Conservation (phyloP, 148 eudicot species). For the Fagopyrum homotropicum region DNA sequence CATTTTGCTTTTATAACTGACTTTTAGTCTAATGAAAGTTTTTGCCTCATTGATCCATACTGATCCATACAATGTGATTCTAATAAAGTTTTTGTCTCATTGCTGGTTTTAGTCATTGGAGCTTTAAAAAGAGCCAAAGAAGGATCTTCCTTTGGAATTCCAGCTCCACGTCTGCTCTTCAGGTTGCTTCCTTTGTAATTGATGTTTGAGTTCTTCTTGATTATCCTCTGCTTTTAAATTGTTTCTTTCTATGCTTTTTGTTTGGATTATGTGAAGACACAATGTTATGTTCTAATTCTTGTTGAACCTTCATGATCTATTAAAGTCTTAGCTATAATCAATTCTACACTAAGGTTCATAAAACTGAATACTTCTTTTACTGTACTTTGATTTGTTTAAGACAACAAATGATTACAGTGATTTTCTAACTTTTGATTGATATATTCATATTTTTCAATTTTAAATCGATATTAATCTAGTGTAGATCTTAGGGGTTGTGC, state of each 20-base stretch:
- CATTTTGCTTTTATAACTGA: too few relatives aligned
- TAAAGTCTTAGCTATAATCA: too few relatives aligned
- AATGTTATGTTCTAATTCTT: neutral
- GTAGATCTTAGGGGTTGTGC: slow-evolving; percentile 59
- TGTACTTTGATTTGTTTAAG: slow-evolving; percentile 59
- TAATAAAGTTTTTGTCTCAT: too few relatives aligned
- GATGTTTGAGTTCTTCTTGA: neutral
- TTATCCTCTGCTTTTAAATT: neutral
- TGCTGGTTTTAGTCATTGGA: slow-evolving; percentile 12
- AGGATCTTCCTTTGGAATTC: slow-evolving; percentile 54
- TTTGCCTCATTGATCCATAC: too few relatives aligned
- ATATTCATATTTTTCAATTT: too few relatives aligned
- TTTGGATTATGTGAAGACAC: neutral
- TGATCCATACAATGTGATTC: too few relatives aligned
- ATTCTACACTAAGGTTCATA: too few relatives aligned
- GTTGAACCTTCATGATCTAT: slow-evolving; percentile 40
- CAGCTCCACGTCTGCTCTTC: slow-evolving; percentile 61
- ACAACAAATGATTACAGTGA: slow-evolving; percentile 75
- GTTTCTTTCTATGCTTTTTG: neutral
- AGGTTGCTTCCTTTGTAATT: slow-evolving; percentile 29
- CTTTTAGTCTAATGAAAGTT: too few relatives aligned
- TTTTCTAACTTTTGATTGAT: slow-evolving; percentile 71
- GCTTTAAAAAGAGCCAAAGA: slow-evolving; percentile 36
- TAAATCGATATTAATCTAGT: too few relatives aligned
- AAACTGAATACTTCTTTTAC: slow-evolving; percentile 40